A percentile compares a stretch with the other conserved stretches of the same genome.
Evolutionary conservation across 2,329 filamentous ascomycete genomes (phyloP).

Genomic region (Metarhizium sp.): DNA sequence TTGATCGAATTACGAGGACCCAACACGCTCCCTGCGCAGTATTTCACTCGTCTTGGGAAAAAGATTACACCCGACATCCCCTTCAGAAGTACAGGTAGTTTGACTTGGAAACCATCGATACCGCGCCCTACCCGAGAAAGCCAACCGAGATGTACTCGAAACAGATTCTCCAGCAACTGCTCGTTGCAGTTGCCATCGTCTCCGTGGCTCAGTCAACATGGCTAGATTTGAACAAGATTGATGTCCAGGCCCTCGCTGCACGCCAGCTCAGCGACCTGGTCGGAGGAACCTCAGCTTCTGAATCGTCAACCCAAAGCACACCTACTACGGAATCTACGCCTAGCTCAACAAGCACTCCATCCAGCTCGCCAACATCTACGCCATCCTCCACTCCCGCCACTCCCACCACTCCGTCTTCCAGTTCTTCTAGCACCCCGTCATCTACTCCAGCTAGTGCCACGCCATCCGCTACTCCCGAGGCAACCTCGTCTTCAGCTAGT

Average conservation of each 20-base stretch:
- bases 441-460: neutral
- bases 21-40: too few species aligned
- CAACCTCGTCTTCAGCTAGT: conserved; percentile 1
- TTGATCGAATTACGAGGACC: neutral
- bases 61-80: neutral
- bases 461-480: neutral
- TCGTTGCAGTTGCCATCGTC: conserved; percentile 38
- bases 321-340: neutral
- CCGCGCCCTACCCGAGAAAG: neutral
- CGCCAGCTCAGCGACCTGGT: conserved; percentile 12
- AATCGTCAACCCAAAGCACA: neutral
- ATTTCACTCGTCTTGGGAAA: neutral
- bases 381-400: neutral
- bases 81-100: neutral
- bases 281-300: neutral
- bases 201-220: conserved; percentile 34
- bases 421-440: neutral
- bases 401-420: neutral
- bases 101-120: neutral
- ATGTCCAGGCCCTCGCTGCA: conserved; percentile 11
- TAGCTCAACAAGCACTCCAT: neutral
- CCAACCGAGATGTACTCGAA: conserved; percentile 33
- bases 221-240: conserved; percentile 14
- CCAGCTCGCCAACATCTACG: neutral
- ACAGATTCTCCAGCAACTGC: conserved; percentile 35